Evolutionary conservation across 768 basidiomycete genomes (phyloP).

Genomic region (Coprinopsis cinerea): DNA sequence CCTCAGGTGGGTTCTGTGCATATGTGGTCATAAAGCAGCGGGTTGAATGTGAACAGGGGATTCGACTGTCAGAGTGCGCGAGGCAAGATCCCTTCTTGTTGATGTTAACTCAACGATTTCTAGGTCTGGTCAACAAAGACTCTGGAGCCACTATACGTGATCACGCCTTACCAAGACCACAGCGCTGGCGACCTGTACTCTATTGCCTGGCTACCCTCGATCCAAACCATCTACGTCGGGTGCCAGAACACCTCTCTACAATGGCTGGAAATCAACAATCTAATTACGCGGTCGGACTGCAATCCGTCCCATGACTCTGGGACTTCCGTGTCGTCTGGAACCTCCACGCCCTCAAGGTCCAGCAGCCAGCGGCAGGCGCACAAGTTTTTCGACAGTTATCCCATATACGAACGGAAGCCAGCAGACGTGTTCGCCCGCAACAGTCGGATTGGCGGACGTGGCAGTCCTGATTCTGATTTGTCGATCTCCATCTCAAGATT

Average conservation of each 20-base stretch:
- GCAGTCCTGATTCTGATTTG: conserved; percentile 28
- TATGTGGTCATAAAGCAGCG: conserved; percentile 2
- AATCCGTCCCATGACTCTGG: conserved; percentile 14
- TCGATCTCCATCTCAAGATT: conserved; percentile 22
- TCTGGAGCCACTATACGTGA: conserved; percentile 60
- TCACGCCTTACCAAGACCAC: conserved; percentile 74
- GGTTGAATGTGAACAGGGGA: conserved; percentile 53
- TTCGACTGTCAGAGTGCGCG: conserved; percentile 82
- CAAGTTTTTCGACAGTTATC: conserved; percentile 91
- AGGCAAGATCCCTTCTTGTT: conserved; percentile 36
- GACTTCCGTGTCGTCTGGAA: conserved; percentile 23
- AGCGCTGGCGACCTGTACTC: conserved; percentile 87
- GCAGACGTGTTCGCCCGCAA: conserved; percentile 69
- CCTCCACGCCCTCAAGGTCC: conserved; percentile 29
- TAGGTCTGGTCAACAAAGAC: conserved; percentile 81
- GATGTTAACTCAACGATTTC: not conserved
- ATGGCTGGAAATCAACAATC: conserved; percentile 62
- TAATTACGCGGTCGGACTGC: conserved; percentile 13
- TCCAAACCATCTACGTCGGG: conserved; percentile 76
- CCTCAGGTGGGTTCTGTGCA: conserved; percentile 53
- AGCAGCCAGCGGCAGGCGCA: conserved; percentile 48
- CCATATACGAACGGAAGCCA: conserved; percentile 58
- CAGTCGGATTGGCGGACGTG: conserved; percentile 23
- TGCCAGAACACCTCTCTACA: conserved; percentile 93
- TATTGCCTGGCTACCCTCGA: conserved; percentile 64